Conservation (phyloP, 345 rosid genomes). For the Acer negundo region DNA sequence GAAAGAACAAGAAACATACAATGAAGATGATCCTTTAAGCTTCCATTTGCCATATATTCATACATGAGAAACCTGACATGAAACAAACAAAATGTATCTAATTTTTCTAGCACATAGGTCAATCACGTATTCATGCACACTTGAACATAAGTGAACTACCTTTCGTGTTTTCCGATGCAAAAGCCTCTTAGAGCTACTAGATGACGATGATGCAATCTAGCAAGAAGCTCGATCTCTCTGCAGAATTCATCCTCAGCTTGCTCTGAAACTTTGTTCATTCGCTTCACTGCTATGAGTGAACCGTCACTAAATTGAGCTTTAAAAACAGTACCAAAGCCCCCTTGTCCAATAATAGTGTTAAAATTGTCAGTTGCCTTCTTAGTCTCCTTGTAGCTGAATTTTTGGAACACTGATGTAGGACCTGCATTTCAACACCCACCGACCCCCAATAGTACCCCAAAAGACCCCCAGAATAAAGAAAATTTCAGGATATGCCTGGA, state of each 20-base stretch:
- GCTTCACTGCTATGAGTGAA: slow-evolving; percentile 69
- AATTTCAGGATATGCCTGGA: neutral
- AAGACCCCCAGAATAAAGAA: neutral
- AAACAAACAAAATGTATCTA: slow-evolving; percentile 19
- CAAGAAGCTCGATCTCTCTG: slow-evolving; percentile 94
- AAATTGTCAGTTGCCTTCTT: slow-evolving; percentile 83
- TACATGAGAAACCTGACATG: slow-evolving; percentile 80
- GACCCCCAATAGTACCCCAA: slow-evolving; percentile 1
- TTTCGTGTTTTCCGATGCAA: slow-evolving; percentile 67
- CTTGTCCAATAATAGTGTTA: slow-evolving; percentile 67
- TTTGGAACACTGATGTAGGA: slow-evolving; percentile 56
- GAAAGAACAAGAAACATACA: slow-evolving; percentile 53
- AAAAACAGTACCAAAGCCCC: slow-evolving; percentile 91
- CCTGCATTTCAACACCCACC: slow-evolving; percentile 46
- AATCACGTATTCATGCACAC: neutral
- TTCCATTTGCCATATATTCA: slow-evolving; percentile 90
- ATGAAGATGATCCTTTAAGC: slow-evolving; percentile 86
- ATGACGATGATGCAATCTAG: slow-evolving; percentile 95
- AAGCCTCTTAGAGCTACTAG: slow-evolving; percentile 92
- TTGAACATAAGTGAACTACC: slow-evolving; percentile 42
- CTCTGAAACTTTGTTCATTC: slow-evolving; percentile 73
- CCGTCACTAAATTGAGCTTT: slow-evolving; percentile 79
- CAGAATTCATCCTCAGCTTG: slow-evolving; percentile 86
- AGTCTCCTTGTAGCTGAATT: slow-evolving; percentile 80
- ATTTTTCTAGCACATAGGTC: neutral